Conservation (phyloP, 805 yeast species). For the Teunomyces lycoperdinae region DNA sequence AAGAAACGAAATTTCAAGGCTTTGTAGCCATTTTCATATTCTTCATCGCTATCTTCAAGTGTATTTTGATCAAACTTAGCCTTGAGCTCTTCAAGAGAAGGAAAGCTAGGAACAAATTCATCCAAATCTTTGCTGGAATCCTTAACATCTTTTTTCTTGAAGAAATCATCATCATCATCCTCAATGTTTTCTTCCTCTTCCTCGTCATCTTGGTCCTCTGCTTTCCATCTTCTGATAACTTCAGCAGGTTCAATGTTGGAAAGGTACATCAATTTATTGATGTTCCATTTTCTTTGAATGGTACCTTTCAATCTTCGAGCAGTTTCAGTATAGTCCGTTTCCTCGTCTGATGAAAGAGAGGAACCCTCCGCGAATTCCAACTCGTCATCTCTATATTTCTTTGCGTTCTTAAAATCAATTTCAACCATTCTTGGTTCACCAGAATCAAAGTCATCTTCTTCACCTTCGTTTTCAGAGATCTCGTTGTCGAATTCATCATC, state of each 20-base stretch:
- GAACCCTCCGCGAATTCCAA: conserved; percentile 48
- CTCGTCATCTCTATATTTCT: conserved; percentile 31
- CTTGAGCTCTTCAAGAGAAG: conserved; percentile 42
- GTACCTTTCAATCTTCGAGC: conserved; percentile 64
- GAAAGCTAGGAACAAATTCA: conserved; percentile 33
- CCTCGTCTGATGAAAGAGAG: conserved; percentile 41
- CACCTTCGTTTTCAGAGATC: conserved; percentile 44
- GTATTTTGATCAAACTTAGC: conserved; percentile 42
- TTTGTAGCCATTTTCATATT: conserved; percentile 40
- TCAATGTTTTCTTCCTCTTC: conserved; percentile 39
- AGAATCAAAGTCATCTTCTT: conserved; percentile 29
- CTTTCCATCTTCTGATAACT: conserved; percentile 68
- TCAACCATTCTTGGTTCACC: conserved; percentile 45
- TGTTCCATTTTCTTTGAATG: conserved; percentile 64
- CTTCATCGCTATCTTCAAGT: conserved; percentile 29
- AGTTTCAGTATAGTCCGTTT: conserved; percentile 40
- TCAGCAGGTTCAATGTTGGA: conserved; percentile 73
- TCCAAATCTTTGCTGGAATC: conserved; percentile 34
- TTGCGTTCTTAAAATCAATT: conserved; percentile 42
- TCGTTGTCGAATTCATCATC: conserved; percentile 43
- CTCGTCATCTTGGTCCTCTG: conserved; percentile 45
- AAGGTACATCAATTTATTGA: conserved; percentile 76
- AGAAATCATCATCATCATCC: conserved; percentile 48
- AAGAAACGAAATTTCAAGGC: conserved; percentile 48
- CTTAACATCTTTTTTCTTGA: conserved; percentile 43